Evolutionary conservation across 805 yeast species (phyloP), one percentile per base, ranked within the genome.

Genomic region (Nakazawaea siamensis): DNA sequence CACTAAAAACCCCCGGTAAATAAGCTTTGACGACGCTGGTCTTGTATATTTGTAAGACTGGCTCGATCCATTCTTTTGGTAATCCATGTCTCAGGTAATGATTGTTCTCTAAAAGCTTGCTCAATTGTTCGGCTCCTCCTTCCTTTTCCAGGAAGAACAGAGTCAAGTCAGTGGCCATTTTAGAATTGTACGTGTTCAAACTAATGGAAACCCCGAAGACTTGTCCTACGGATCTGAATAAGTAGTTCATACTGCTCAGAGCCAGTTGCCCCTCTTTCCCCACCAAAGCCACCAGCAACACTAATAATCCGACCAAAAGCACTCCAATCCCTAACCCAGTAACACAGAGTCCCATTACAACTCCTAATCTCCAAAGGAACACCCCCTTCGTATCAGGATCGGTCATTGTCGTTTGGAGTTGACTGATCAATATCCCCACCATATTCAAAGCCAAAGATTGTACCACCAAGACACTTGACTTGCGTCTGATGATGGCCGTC

Each of bases 141-240:
- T 50, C 48, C 27, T 39, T 47, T 21, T 43, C 37, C 2, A 8
- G 24, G 3, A 36, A 58, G 40, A 49, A 63, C 11, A 40, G 43
- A 44, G 57, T 49, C 17, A 68, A 39, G 17, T 54, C 56, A 14
- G 40, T 33, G 9, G 48, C 34, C 29, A 65, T 45, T 5, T 52
- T 48, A 29, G 49, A 50, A 31, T 61, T 62, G 43, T 59, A 66
- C 1, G 57, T 39, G 12, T 60, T 57, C 25, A 68, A 46, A 2
- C 65, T 50, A 4, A 65, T 47, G 4, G 72, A 68, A 2, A 66
- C 67, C 32, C 73, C 73, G 7, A 62, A 41, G 10, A 65, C 68
- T 31, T 62, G 60, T 14, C 73, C 75, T 33, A 66, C 51, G 3
- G 75, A 67, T 42, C 73, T 55, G 56, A 70, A 68, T 34, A 68